Evolutionary conservation across 139 green algal species (phyloP).

Genomic region (Chlamydomonas applanata): DNA sequence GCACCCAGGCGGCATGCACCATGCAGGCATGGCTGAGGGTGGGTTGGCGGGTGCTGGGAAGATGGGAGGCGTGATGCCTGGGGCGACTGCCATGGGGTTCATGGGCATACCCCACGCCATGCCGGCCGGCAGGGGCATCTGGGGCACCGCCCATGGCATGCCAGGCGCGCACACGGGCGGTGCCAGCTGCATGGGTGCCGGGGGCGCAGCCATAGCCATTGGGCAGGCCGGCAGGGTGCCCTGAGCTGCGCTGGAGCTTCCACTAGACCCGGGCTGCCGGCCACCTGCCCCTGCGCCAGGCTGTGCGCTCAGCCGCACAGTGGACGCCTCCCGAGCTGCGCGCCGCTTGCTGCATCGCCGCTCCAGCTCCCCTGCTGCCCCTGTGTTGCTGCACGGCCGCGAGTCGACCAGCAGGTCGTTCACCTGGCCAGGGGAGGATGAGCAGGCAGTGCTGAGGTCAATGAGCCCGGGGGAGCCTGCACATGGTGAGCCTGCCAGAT

Average conservation of each 20-base stretch:
- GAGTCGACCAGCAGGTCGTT: slow-evolving; percentile 3
- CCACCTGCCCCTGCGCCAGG: background rate
- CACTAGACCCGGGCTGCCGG: background rate
- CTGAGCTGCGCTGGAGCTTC: background rate
- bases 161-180: background rate
- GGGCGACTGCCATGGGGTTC: slow-evolving; percentile 7
- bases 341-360: background rate
- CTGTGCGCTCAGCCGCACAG: background rate
- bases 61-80: slow-evolving; percentile 20
- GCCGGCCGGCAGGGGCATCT: background rate
- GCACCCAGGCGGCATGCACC: background rate
- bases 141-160: background rate
- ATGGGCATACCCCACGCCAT: slow-evolving; percentile 29
- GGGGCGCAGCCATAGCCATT: background rate
- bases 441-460: slow-evolving; percentile 9
- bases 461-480: background rate
- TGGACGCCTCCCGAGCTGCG: background rate
- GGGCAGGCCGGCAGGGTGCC: no score
- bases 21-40: background rate
- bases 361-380: slow-evolving; percentile 1
- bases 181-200: background rate
- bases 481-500: background rate
- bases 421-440: background rate
- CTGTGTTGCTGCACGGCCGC: background rate
- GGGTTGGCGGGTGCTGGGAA: background rate